A percentile compares a stretch with the other conserved stretches of the same genome.
Conservation (phyloP, 2,329 filamentous ascomycete genomes). For the Monilinia fructicola region DNA sequence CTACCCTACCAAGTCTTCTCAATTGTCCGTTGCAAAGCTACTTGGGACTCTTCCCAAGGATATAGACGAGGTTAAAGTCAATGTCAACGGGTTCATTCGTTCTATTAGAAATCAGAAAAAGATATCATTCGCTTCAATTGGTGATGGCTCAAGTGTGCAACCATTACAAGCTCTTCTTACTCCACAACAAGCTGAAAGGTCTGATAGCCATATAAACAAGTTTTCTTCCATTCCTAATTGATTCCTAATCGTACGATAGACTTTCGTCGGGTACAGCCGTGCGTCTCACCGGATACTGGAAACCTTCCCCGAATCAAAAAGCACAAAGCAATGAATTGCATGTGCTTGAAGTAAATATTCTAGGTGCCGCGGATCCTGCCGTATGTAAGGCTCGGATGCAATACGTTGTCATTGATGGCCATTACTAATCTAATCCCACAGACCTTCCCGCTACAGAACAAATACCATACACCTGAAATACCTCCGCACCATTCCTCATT, state of each 20-base stretch:
- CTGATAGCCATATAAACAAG: constrained; percentile 22
- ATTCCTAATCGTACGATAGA: constrained; percentile 47
- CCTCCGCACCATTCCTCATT: constrained; percentile 82
- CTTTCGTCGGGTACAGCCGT: constrained; percentile 81
- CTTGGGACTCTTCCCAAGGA: constrained; percentile 52
- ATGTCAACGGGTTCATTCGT: constrained; percentile 76
- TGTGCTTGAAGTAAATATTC: constrained; percentile 64
- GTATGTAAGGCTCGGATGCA: constrained; percentile 51
- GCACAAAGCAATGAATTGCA: constrained; percentile 79
- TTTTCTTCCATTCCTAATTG: neutral
- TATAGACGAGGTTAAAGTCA: constrained; percentile 54
- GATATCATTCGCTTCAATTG: constrained; percentile 77
- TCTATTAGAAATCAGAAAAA: constrained; percentile 85
- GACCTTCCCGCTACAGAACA: constrained; percentile 93
- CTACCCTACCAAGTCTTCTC: constrained; percentile 1
- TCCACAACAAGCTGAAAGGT: constrained; percentile 34
- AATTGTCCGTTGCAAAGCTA: constrained; percentile 53
- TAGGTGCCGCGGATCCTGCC: constrained; percentile 77
- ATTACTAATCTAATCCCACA: constrained; percentile 44
- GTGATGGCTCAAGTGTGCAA: constrained; percentile 80
- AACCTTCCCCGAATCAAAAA: constrained; percentile 62
- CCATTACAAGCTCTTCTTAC: constrained; percentile 60
- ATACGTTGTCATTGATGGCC: neutral
- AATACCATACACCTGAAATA: constrained; percentile 92
- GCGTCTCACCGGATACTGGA: constrained; percentile 75